Conservation (phyloP, 305 asterid species). For the Euphrasia arctica region DNA sequence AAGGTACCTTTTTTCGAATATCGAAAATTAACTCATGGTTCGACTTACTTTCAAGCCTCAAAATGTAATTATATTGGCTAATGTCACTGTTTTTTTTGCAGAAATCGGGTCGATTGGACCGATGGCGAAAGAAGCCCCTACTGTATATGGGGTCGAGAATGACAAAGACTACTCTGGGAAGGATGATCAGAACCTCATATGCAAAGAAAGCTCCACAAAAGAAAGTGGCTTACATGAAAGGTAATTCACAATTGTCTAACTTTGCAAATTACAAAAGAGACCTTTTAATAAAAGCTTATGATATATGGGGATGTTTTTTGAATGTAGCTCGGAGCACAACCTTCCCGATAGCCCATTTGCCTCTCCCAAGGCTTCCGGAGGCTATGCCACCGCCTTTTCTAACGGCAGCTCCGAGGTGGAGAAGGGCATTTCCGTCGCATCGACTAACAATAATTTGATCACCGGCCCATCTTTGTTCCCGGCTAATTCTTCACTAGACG, state of each 20-base stretch:
- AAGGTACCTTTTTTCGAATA: slow-evolving; percentile 28
- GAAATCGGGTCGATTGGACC: slow-evolving; percentile 37
- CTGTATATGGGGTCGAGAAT: slow-evolving; percentile 22
- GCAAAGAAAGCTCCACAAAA: slow-evolving; percentile 32
- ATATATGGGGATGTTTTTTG: neutral
- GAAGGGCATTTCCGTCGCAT: slow-evolving; percentile 28
- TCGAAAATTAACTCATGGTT: too few relatives aligned
- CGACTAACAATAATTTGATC: slow-evolving; percentile 45
- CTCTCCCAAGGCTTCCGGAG: slow-evolving; percentile 49
- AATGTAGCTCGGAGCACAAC: slow-evolving; percentile 59
- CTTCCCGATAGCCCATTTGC: slow-evolving; percentile 77
- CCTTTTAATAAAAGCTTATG: neutral
- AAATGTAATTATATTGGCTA: too few relatives aligned
- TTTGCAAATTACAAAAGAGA: neutral
- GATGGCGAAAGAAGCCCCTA: slow-evolving; percentile 22
- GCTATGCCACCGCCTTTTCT: slow-evolving; percentile 33
- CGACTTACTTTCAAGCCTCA: neutral
- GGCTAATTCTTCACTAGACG: slow-evolving; percentile 37
- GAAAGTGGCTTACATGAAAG: slow-evolving; percentile 48
- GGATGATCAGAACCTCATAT: slow-evolving; percentile 31
- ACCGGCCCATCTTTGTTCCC: slow-evolving; percentile 41
- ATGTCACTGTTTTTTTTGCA: slow-evolving; percentile 36
- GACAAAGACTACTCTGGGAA: slow-evolving; percentile 31
- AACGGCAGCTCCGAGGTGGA: slow-evolving; percentile 27
- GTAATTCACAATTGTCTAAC: slow-evolving; percentile 22